Evolutionary conservation across 2,329 filamentous ascomycete genomes (phyloP).

Genomic region (Penicillium fuscoglaucum): DNA sequence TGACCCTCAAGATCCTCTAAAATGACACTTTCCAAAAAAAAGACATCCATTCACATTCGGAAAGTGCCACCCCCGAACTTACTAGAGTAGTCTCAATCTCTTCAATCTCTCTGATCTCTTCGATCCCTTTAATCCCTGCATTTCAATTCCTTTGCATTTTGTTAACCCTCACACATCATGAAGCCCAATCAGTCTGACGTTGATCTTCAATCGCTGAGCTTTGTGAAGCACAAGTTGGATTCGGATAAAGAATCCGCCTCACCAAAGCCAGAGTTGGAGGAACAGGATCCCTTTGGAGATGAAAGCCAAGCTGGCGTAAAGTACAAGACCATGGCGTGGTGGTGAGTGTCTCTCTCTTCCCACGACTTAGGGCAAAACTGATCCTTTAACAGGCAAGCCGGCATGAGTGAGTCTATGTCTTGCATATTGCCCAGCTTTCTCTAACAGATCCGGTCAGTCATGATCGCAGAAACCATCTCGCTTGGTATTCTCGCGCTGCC

Average conservation of each 20-base stretch:
- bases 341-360: conserved; percentile 17
- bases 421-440: background rate
- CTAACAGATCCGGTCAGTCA: conserved; percentile 36
- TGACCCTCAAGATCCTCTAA: background rate
- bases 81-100: background rate
- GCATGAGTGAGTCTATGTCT: conserved; percentile 19
- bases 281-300: conserved; percentile 28
- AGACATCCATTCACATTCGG: background rate
- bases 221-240: background rate
- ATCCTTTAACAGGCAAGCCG: conserved; percentile 20
- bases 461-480: conserved; percentile 59
- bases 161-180: background rate
- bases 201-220: background rate
- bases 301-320: conserved; percentile 26
- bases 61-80: background rate
- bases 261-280: background rate
- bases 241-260: background rate
- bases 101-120: background rate
- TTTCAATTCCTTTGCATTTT: background rate
- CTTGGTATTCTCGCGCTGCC: conserved; percentile 57
- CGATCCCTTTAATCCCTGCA: background rate
- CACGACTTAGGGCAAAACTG: background rate
- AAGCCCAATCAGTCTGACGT: background rate
- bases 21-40: background rate
- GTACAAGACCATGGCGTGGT: conserved; percentile 33